Base-by-base conservation (phyloP, 306 rosid species). In the Quercus rubra region DNA sequence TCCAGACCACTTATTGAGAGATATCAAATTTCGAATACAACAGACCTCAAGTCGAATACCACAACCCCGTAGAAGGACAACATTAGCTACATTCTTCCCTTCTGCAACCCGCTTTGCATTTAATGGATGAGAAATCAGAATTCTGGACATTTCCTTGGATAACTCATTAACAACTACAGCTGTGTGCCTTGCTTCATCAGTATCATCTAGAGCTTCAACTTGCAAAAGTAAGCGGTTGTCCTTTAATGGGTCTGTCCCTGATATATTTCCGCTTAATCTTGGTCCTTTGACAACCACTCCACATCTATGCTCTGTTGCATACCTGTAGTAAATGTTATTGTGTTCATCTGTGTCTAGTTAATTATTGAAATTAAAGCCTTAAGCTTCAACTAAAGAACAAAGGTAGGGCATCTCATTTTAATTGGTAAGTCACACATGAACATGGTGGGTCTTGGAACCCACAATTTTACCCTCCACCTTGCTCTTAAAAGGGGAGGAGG, bases 291-390 rank as follows among this genome's bases (percentile, higher is more conserved):
- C 97, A 51, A 93, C 99, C 83, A 93, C 98, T 63, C 98, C 99
- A 86, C 98, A 93, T 85, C 99, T 93, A 87, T 95, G 98, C 81
- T 93, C 99, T 30, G 98, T 95, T 70, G 99, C 99, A 88, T 95
- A 95, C 89, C 98, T 94, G 74, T 54, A 75, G 49, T 62, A 83
- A 70, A 85, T 33, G 21, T 28, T 43, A 27, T 56, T 35, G 30
- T 20, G 43, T 46, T 17, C 55, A 18, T 54, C 58, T 62, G 23
- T 27, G 14, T 62, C 9, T 52, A 72, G 64, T 3, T 17, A 5
- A 46, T 73, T 23, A 52, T 54, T 23, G 57, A 49, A 51, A 20
- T 9, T 54, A 41, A 55, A 41, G 57, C 55, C 67, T 19, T 23
- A 66, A 67, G 70, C 75, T 43, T 72, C 20, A 31, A n/a, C 12